These are phyloP conservation scores for Atkinsonella texensis DNA, from an alignment of 2,329 filamentous ascomycete species.

Conservation along the genomic window DNA sequence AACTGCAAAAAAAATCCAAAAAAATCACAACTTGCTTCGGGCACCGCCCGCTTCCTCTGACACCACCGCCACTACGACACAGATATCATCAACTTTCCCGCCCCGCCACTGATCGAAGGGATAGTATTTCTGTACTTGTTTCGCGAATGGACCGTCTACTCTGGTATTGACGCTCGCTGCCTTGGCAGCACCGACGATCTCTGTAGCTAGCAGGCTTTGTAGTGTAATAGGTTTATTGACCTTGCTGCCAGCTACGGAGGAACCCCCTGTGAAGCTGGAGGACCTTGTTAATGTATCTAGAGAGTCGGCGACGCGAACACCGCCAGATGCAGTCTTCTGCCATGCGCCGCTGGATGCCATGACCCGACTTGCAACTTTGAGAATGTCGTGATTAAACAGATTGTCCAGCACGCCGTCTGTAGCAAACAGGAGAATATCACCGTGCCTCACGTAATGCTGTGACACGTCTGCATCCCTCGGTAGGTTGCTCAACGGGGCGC, in stretches of 20 bases:
- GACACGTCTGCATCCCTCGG: constrained; percentile 76
- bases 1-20: background rate
- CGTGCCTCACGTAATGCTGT: constrained; percentile 67
- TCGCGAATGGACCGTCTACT: constrained; percentile 85
- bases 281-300: constrained; percentile 34
- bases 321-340: constrained; percentile 46
- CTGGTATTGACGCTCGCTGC: constrained; percentile 69
- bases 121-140: constrained; percentile 80
- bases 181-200: constrained; percentile 74
- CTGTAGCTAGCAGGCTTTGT: constrained; percentile 66
- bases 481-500: constrained; percentile 66
- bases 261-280: constrained; percentile 12
- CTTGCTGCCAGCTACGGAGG: constrained; percentile 9
- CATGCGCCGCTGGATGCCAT: constrained; percentile 71
- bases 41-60: constrained; percentile 41
- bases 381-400: constrained; percentile 77
- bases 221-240: constrained; percentile 37
- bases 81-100: constrained; percentile 94
- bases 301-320: constrained; percentile 50
- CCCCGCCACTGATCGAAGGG: constrained; percentile 80
- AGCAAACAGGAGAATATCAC: constrained; percentile 86
- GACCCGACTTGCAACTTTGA: constrained; percentile 62
- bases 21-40: constrained; percentile 23
- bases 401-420: constrained; percentile 97
- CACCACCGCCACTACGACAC: constrained; percentile 68